Base-by-base conservation (phyloP, 2,329 filamentous ascomycete genomes). In the Cadophora sp. region DNA sequence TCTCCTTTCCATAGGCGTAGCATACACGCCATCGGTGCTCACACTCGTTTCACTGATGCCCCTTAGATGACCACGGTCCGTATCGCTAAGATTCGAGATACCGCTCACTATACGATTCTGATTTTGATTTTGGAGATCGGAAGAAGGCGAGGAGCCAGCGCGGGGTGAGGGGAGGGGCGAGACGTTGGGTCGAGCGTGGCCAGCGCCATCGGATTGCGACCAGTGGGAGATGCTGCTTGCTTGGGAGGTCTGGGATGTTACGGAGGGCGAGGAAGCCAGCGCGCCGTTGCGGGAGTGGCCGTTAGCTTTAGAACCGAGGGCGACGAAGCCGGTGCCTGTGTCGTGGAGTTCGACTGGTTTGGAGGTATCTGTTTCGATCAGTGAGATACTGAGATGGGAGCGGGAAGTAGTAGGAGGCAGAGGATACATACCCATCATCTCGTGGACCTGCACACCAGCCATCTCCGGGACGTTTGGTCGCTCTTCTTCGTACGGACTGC, bases 361-460 rank as follows among this genome's bases (percentile, higher is more conserved):
- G 46, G 75, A 75, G 14, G 75, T 76, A 58, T 74, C 75, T 76
- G 58, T 43, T 56, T 66, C 34, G 59, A 24, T 62, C 60, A 27
- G 34, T 65, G 31, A 19, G 40, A 19, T 34, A 43, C 14, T 8
- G 12, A 16, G 37, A 16, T 11, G 8, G 11, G 5, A 2, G 2
- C 16, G 40, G 6, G 16, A 6, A 8, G 53, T 5, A 16, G 11
- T 1, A 1, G n/a, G 19, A 24, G 16, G n/a, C 1, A 34, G 19
- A 12, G n/a, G 12, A 24, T 1, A 58, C 55, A 12, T 58, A 58
- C 55, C 55, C 19, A 24, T 22, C 74, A 79, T 73, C 65, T 80
- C 79, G 64, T 77, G 73, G 5, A 80, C 72, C 29, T 75, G 71
- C 8, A 46, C 67, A 19, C 73, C 75, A 5, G 56, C 74, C 22